phyloP scores from a whole-genome alignment of 2,329 filamentous ascomycete species.

The Beauveria varroae region DNA sequence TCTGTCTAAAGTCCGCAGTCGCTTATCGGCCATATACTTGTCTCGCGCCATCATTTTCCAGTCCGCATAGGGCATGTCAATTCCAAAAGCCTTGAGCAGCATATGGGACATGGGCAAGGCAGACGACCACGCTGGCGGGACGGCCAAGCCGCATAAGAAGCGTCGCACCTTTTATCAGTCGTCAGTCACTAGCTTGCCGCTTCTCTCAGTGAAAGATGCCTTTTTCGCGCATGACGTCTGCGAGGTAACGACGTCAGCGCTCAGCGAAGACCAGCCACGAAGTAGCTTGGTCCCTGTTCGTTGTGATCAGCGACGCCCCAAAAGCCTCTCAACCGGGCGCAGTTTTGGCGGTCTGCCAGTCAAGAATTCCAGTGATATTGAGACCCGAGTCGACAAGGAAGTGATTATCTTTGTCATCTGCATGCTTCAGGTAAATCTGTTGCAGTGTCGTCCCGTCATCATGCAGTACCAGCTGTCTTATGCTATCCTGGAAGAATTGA shows the following conservation, averaged over 20 bases:
- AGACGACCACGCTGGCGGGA: neutral
- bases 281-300: neutral
- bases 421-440: slow-evolving; percentile 24
- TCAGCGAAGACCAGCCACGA: neutral
- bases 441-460: too few relatives aligned
- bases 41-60: neutral
- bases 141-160: neutral
- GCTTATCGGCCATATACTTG: neutral
- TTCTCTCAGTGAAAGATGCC: neutral
- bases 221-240: neutral
- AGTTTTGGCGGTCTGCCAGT: slow-evolving; percentile 3
- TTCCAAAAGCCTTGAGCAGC: neutral
- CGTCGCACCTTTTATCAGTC: neutral
- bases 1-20: too few relatives aligned
- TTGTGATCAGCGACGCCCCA: slow-evolving; percentile 2
- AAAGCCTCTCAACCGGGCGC: slow-evolving; percentile 1
- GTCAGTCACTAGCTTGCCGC: neutral
- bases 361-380: slow-evolving; percentile 29
- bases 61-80: neutral
- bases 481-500: neutral
- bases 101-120: neutral
- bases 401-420: slow-evolving; percentile 38
- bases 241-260: neutral
- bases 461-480: too few relatives aligned
- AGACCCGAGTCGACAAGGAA: slow-evolving; percentile 33